Evolutionary conservation across 2,329 filamentous ascomycete species (phyloP), one percentile per base, ranked within the genome.

Genomic region (Fusarium tjaetaba): DNA sequence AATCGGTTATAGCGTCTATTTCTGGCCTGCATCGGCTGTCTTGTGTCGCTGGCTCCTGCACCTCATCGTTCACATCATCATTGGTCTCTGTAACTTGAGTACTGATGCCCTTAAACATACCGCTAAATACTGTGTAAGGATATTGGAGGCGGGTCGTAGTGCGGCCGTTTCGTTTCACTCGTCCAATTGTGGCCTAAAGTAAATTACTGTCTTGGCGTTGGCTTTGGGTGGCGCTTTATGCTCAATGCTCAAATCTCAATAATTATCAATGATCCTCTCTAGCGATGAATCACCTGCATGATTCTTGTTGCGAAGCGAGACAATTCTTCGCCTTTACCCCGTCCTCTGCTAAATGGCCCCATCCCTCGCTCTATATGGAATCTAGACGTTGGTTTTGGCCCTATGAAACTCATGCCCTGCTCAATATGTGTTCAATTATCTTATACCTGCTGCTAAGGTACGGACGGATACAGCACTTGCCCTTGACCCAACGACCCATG

Each of bases 121-220:
- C 52, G 55, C 51, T 61, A 72, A 43, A 61, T 53, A 32, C 52
- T 64, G 64, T 57, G 53, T 38, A 61, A 53, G 61, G 65, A 70
- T 57, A 51, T 56, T 56, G 65, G 60, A 57, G 67, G 69, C 69
- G 68, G 59, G 63, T 68, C 57, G 51, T 56, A 68, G 60, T 69
- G 71, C 68, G 67, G 55, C 73, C 75, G 75, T 77, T 77, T 77
- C 63, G 75, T 77, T 77, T 77, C 74, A 72, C 64, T 64, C 64
- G 53, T 65, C 70, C 68, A 55, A 52, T 75, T 74, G 34, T 18
- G 70, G 75, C 49, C 59, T 70, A 75, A 64, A 68, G 65, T 66
- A 77, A 74, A 77, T 77, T 77, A 49, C 72, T 28, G 43, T 59
- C 66, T 73, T 70, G 64, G 73, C 56, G 51, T 46, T 67, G 49